Percentiles rank a stretch among this genome's conserved stretches.
Evolutionary conservation across 2,329 filamentous ascomycete genomes (phyloP).

Genomic region (Cercospora citrullina): DNA sequence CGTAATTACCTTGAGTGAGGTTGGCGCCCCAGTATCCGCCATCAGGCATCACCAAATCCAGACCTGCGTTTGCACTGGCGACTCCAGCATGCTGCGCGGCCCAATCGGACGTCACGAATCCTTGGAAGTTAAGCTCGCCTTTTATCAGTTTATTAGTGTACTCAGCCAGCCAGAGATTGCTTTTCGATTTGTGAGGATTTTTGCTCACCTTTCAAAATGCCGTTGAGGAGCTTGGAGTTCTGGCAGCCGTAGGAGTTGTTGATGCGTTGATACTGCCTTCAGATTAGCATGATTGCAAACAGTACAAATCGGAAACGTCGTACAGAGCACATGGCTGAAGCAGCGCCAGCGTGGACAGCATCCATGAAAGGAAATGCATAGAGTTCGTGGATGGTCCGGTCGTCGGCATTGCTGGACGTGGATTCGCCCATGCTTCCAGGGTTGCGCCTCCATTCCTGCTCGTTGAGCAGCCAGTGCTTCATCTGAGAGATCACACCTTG

Average conservation of each 20-base stretch:
- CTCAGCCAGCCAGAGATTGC: too few species aligned
- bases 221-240: constrained; percentile 67
- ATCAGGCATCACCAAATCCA: constrained; percentile 67
- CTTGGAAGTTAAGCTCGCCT: constrained; percentile 70
- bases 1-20: constrained; percentile 34
- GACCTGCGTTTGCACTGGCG: constrained; percentile 58
- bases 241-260: constrained; percentile 63
- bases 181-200: too few species aligned
- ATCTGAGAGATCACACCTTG: constrained; percentile 40
- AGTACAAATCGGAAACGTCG: background rate
- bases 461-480: constrained; percentile 54
- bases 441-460: constrained; percentile 61
- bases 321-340: constrained; percentile 54
- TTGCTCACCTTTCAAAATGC: constrained; percentile 44
- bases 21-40: constrained; percentile 39
- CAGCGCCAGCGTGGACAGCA: constrained; percentile 53
- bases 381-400: constrained; percentile 55
- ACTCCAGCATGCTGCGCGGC: constrained; percentile 61
- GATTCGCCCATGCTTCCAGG: constrained; percentile 25
- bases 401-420: constrained; percentile 60
- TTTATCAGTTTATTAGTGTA: background rate
- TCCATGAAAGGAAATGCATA: constrained; percentile 51
- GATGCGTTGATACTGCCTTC: constrained; percentile 53
- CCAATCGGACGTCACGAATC: constrained; percentile 67
- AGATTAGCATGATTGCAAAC: background rate